Percentiles rank a stretch among this genome's conserved stretches.
Evolutionary conservation across 768 basidiomycete species (phyloP).

Genomic region (Gyrodon lividus): DNA sequence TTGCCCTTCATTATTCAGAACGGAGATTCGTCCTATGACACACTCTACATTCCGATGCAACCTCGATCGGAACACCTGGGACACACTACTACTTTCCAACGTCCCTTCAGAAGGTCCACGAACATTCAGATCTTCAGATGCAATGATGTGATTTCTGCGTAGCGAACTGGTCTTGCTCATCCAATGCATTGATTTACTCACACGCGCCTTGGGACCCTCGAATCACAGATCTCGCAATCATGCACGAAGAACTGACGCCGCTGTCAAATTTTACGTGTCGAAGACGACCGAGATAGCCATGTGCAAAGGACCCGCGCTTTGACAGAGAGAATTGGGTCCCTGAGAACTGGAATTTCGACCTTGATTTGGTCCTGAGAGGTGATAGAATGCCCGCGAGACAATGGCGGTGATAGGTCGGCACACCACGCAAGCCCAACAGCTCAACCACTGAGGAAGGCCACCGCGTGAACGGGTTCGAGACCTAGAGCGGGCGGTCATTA

Average conservation of each 20-base stretch:
- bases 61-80: constrained; percentile 21
- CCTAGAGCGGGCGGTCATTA: constrained; percentile 2
- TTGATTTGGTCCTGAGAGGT: constrained; percentile 10
- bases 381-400: constrained; percentile 15
- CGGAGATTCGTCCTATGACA: constrained; percentile 28
- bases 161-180: constrained; percentile 7
- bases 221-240: constrained; percentile 23
- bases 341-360: neutral
- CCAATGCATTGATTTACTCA: constrained; percentile 32
- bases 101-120: constrained; percentile 17
- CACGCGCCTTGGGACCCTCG: constrained; percentile 26
- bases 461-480: constrained; percentile 21
- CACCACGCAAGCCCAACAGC: constrained; percentile 7
- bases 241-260: constrained; percentile 20
- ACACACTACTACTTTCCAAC: constrained; percentile 3
- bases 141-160: constrained; percentile 11
- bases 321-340: constrained; percentile 3
- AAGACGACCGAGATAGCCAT: constrained; percentile 3
- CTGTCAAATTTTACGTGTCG: constrained; percentile 33
- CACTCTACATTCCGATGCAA: constrained; percentile 13
- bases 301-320: constrained; percentile 8
- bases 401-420: constrained; percentile 30
- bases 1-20: constrained; percentile 13
- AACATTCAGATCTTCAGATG: constrained; percentile 14
- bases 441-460: constrained; percentile 17